A percentile compares a stretch with the other conserved stretches of the same genome.
phyloP scores from a whole-genome alignment of 2,329 filamentous ascomycete genomes.

The Fusarium mexicanum region DNA sequence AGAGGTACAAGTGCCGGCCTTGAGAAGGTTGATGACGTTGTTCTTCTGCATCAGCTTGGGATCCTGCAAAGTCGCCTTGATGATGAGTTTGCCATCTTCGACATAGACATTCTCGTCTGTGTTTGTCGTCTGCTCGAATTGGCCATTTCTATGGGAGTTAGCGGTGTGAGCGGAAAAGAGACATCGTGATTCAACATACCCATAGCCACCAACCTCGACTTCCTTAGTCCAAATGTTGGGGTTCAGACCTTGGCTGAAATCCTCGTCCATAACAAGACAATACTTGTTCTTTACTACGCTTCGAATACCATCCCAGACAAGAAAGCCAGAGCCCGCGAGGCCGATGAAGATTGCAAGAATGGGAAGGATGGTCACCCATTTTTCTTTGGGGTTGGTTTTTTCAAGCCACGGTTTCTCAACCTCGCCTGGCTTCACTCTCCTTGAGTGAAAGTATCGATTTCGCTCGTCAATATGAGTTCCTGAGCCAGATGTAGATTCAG shows the following conservation, averaged over 20 bases:
- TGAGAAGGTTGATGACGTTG: constrained; percentile 73
- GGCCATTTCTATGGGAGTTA: constrained; percentile 69
- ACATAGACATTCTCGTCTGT: constrained; percentile 79
- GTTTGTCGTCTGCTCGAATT: constrained; percentile 81
- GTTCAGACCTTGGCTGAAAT: constrained; percentile 69
- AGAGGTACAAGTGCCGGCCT: constrained; percentile 75
- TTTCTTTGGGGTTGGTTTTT: constrained; percentile 80
- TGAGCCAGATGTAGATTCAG: constrained; percentile 55
- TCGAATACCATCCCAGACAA: constrained; percentile 78
- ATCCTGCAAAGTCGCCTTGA: constrained; percentile 83
- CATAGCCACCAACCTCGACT: constrained; percentile 78
- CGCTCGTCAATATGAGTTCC: constrained; percentile 50
- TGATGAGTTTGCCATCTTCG: constrained; percentile 73
- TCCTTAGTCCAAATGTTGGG: constrained; percentile 76
- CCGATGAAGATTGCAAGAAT: constrained; percentile 76
- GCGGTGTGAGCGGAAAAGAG: not conserved
- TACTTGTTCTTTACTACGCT: constrained; percentile 80
- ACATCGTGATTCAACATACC: constrained; percentile 60
- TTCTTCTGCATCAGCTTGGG: constrained; percentile 71
- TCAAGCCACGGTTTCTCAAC: constrained; percentile 80
- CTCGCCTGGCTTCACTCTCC: constrained; percentile 76
- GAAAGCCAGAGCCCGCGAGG: constrained; percentile 71
- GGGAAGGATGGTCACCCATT: constrained; percentile 86
- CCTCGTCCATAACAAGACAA: constrained; percentile 73
- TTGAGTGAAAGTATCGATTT: constrained; percentile 76